Evolutionary conservation across 1,284 basidiomycete species (phyloP).

Genomic region (Mycosarcoma maydis): DNA sequence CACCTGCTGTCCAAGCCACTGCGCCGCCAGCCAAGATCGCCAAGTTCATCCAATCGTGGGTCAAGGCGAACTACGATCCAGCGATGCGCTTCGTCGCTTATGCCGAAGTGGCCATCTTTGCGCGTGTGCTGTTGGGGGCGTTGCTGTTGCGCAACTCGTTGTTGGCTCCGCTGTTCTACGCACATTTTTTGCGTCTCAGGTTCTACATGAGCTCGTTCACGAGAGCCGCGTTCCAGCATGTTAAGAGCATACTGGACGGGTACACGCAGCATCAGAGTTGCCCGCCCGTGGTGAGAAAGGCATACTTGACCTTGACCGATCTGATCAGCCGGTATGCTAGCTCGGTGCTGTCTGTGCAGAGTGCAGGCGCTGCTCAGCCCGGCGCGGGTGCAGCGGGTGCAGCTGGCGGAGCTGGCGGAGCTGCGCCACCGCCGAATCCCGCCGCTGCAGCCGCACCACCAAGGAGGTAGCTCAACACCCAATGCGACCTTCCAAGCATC

Average conservation of each 20-base stretch:
- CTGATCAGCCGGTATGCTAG: slow-evolving; percentile 61
- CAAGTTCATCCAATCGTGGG: slow-evolving; percentile 65
- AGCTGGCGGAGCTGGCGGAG: slow-evolving; percentile 7
- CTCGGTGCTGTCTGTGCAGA: slow-evolving; percentile 61
- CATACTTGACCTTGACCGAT: slow-evolving; percentile 61
- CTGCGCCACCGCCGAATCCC: slow-evolving; percentile 2
- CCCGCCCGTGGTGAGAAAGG: slow-evolving; percentile 60
- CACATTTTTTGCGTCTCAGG: slow-evolving; percentile 63
- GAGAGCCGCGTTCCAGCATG: slow-evolving; percentile 63
- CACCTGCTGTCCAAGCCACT: slow-evolving; percentile 30
- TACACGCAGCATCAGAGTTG: slow-evolving; percentile 59
- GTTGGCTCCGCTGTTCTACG: slow-evolving; percentile 63
- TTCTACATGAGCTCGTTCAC: slow-evolving; percentile 67
- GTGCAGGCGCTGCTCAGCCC: slow-evolving; percentile 12
- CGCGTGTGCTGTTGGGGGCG: slow-evolving; percentile 63
- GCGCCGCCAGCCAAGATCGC: slow-evolving; percentile 53
- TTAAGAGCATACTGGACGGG: slow-evolving; percentile 55
- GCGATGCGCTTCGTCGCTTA: slow-evolving; percentile 68
- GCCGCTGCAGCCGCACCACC: slow-evolving; percentile 11
- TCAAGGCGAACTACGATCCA: slow-evolving; percentile 67
- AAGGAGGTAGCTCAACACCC: slow-evolving; percentile 13
- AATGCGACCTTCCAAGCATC: too few relatives aligned
- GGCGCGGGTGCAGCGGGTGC: slow-evolving; percentile 3
- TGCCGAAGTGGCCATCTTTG: slow-evolving; percentile 65
- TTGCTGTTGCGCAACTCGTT: slow-evolving; percentile 63